A percentile compares a stretch with the other conserved stretches of the same genome.
Evolutionary conservation across 495 filamentous ascomycete genomes (phyloP).

Genomic region (Aeminium ludgeri): DNA sequence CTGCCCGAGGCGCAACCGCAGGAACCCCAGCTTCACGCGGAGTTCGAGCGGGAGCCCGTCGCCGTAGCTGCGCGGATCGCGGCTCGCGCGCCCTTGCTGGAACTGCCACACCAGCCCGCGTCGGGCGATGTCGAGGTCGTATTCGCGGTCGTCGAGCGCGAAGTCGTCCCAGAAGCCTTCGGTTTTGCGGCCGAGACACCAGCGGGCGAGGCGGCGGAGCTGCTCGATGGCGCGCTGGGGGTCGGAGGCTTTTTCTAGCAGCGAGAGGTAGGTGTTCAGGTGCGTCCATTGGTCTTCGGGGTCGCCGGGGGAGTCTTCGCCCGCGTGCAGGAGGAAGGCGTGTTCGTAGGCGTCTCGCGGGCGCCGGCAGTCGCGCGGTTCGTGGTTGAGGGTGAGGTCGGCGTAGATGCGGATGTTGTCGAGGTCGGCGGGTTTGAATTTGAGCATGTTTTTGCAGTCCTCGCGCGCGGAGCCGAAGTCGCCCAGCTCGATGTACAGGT

Average conservation of each 20-base stretch:
- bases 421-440: constrained; percentile 39
- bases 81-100: constrained; percentile 35
- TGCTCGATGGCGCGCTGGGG: constrained; percentile 42
- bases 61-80: constrained; percentile 42
- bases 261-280: constrained; percentile 65
- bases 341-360: constrained; percentile 44
- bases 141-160: constrained; percentile 72
- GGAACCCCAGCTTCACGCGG: constrained; percentile 71
- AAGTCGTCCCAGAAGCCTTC: constrained; percentile 71
- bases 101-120: constrained; percentile 40
- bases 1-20: constrained; percentile 52
- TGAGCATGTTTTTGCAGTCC: constrained; percentile 49
- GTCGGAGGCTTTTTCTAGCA: constrained; percentile 33
- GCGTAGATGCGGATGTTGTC: constrained; percentile 46
- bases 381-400: constrained; percentile 32
- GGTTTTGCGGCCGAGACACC: constrained; percentile 58
- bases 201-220: constrained; percentile 55
- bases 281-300: constrained; percentile 63
- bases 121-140: constrained; percentile 58
- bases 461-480: constrained; percentile 37
- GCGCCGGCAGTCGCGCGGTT: constrained; percentile 35
- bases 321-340: constrained; percentile 38
- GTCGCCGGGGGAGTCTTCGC: constrained; percentile 29
- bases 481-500: constrained; percentile 40
- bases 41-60: constrained; percentile 60